phyloP scores from a whole-genome alignment of 164 flowering plant species.

The Vitis riparia region DNA sequence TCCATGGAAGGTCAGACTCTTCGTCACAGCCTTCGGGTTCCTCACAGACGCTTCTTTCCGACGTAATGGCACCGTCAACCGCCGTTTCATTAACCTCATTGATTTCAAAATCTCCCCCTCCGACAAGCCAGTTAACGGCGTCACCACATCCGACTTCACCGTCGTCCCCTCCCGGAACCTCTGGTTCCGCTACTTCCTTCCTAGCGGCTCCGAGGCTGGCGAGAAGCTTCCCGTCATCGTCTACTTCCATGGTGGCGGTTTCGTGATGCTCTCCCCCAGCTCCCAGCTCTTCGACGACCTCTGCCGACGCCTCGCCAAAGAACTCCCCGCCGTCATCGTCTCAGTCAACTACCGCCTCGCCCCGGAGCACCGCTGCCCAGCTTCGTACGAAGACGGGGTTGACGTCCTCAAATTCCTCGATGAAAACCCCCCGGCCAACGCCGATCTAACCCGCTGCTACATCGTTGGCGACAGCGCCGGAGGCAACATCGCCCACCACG shows the following conservation, averaged over 20 bases:
- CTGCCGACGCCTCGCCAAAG: slow-evolving; percentile 20
- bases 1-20: too few relatives aligned
- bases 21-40: too few relatives aligned
- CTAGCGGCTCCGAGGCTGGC: too few relatives aligned
- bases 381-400: slow-evolving; percentile 37
- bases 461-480: slow-evolving; percentile 35
- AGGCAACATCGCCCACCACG: slow-evolving; percentile 28
- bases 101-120: too few relatives aligned
- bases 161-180: too few relatives aligned
- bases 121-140: too few relatives aligned
- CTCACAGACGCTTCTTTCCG: too few relatives aligned
- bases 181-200: too few relatives aligned
- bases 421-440: neutral
- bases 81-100: too few relatives aligned
- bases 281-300: slow-evolving; percentile 14
- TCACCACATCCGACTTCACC: too few relatives aligned
- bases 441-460: slow-evolving; percentile 13
- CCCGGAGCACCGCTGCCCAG: slow-evolving; percentile 34
- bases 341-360: slow-evolving; percentile 46
- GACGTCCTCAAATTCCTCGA: slow-evolving; percentile 23
- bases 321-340: slow-evolving; percentile 23
- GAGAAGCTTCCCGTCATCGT: too few relatives aligned
- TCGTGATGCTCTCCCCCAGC: slow-evolving; percentile 3
- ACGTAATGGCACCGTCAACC: too few relatives aligned
- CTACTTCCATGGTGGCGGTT: slow-evolving; percentile 18